A percentile compares a stretch with the other conserved stretches of the same genome.
Conservation (phyloP, 192 early-diverging fungal species). For the Linnemannia elongata region DNA sequence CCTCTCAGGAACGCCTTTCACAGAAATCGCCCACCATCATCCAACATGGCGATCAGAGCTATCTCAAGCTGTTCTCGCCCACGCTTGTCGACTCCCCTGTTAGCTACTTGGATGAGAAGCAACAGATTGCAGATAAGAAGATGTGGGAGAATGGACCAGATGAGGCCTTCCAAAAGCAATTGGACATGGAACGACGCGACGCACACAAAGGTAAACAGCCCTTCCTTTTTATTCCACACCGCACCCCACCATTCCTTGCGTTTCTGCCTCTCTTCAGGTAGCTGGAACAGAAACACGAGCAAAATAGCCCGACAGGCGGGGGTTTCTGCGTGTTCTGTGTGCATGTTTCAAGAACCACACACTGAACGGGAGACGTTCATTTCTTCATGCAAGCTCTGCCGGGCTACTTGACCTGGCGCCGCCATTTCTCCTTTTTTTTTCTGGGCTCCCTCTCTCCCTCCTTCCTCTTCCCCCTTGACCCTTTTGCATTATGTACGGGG, state of each 20-base stretch:
- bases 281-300: background rate
- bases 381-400: background rate
- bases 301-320: no score
- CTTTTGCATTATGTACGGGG: background rate
- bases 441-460: background rate
- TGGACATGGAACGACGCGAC: constrained; percentile 44
- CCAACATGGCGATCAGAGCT: constrained; percentile 42
- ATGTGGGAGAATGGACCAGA: constrained; percentile 53
- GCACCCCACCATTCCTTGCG: background rate
- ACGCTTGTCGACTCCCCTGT: constrained; percentile 46
- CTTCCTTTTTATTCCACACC: background rate
- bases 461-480: background rate
- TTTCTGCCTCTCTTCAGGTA: background rate
- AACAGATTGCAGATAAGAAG: constrained; percentile 37
- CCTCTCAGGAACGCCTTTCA: constrained; percentile 38
- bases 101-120: constrained; percentile 29
- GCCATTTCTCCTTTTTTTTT: background rate
- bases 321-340: background rate
- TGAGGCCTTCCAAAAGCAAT: constrained; percentile 40
- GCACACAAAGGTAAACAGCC: constrained; percentile 23
- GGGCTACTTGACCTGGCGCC: background rate
- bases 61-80: constrained; percentile 49
- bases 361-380: background rate
- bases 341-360: background rate
- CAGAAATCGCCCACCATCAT: constrained; percentile 17